These are phyloP conservation scores for Kwoniella heveanensis DNA, from an alignment of 768 basidiomycete genomes.

Conservation along the genomic window DNA sequence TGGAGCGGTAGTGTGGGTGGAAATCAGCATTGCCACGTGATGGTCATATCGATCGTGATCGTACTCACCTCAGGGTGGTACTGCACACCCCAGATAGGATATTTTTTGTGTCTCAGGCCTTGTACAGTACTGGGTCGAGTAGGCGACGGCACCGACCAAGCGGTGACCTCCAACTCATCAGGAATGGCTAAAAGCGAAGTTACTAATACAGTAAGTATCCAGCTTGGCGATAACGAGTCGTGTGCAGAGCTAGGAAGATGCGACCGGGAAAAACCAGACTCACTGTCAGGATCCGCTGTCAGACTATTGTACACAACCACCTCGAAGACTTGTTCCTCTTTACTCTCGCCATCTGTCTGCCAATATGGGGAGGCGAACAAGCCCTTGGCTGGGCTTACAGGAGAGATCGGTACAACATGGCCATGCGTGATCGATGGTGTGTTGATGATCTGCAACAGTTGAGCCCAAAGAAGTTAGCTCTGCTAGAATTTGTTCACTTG, in stretches of 20 bases:
- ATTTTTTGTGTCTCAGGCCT: constrained; percentile 40
- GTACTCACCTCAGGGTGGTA: constrained; percentile 53
- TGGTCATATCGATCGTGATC: not conserved
- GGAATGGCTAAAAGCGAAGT: constrained; percentile 53
- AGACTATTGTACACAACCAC: constrained; percentile 55
- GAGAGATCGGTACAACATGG: constrained; percentile 51
- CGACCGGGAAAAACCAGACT: constrained; percentile 7
- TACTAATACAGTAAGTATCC: too few relatives aligned
- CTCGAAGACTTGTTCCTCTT: constrained; percentile 31
- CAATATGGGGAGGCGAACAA: constrained; percentile 39
- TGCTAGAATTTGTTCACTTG: too few relatives aligned
- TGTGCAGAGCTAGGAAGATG: constrained; percentile 5
- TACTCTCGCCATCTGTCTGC: constrained; percentile 5
- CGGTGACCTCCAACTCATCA: constrained; percentile 48
- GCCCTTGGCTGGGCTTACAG: constrained; percentile 26
- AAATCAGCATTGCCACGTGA: not conserved
- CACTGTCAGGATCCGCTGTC: constrained; percentile 46
- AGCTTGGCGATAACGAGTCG: too few relatives aligned
- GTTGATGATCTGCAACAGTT: constrained; percentile 50
- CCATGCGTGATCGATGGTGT: constrained; percentile 53
- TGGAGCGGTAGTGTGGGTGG: constrained; percentile 7
- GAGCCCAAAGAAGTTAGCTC: not conserved
- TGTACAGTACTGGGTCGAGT: constrained; percentile 42
- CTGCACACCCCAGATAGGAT: constrained; percentile 54
- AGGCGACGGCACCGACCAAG: constrained; percentile 35